A percentile compares a stretch with the other conserved stretches of the same genome.
These are phyloP conservation scores for Prinsepia uniflora DNA, from an alignment of 306 rosid species.

Conservation along the genomic window DNA sequence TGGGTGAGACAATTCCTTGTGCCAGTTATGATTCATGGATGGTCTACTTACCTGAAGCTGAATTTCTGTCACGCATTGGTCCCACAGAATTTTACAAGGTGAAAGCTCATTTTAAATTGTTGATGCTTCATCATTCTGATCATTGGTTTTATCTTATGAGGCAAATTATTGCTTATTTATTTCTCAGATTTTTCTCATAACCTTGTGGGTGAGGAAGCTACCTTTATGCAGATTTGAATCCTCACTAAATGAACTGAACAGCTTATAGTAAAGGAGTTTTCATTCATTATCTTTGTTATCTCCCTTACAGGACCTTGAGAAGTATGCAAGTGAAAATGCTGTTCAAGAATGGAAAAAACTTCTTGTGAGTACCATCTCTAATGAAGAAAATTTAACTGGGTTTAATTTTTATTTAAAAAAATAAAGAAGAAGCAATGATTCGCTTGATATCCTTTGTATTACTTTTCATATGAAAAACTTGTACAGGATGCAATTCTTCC, in stretches of 20 bases:
- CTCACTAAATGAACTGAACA: neutral
- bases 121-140: neutral
- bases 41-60: constrained; percentile 87
- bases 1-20: constrained; percentile 78
- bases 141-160: neutral
- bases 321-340: constrained; percentile 70
- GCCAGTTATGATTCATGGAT: constrained; percentile 90
- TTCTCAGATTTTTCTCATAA: neutral
- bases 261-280: neutral
- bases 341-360: constrained; percentile 83
- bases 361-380: constrained; percentile 43
- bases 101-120: constrained; percentile 8
- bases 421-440: neutral
- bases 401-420: neutral
- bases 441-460: constrained; percentile 1
- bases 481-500: constrained; percentile 85
- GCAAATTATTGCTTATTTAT: neutral
- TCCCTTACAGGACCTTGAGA: constrained; percentile 67
- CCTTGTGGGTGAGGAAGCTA: no score
- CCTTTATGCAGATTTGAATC: neutral
- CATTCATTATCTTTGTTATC: constrained; percentile 1
- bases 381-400: neutral
- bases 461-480: constrained; percentile 24
- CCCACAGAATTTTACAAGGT: constrained; percentile 87
- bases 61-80: constrained; percentile 87